These are phyloP conservation scores for Malus orientalis DNA, from an alignment of 306 rosid genomes.

Conservation along the genomic window DNA sequence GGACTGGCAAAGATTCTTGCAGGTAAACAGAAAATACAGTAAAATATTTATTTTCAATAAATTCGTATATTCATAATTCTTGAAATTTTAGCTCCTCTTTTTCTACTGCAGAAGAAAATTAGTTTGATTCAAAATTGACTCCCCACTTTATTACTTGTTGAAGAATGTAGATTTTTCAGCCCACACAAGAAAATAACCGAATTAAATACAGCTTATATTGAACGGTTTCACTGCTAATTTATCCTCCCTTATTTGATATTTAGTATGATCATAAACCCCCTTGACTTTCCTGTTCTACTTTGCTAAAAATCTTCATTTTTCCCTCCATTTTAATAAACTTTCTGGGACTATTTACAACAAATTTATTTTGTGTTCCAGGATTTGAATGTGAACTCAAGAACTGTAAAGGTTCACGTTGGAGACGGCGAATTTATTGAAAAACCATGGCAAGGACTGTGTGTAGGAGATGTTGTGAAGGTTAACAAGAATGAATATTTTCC, in stretches of 20 bases:
- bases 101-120: not conserved
- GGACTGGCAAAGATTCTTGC: slow-evolving; percentile 30
- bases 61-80: not conserved
- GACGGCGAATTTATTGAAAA: slow-evolving; percentile 1
- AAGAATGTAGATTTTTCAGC: too few relatives aligned
- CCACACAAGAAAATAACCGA: too few relatives aligned
- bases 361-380: slow-evolving; percentile 8
- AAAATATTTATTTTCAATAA: not conserved
- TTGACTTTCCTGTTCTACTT: not conserved
- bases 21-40: slow-evolving; percentile 5
- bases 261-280: not conserved
- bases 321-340: not conserved
- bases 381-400: slow-evolving; percentile 22
- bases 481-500: slow-evolving; percentile 28
- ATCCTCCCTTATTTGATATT: not conserved
- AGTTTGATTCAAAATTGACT: not conserved
- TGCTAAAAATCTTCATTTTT: too few relatives aligned
- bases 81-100: not conserved
- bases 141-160: not conserved
- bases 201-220: too few relatives aligned
- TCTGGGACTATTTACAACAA: not conserved
- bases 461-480: slow-evolving; percentile 20
- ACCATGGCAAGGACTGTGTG: slow-evolving; percentile 17
- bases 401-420: not conserved
- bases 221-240: too few relatives aligned